Evolutionary conservation across 805 yeast genomes (phyloP).

Genomic region (Saccharomycopsis sp.): DNA sequence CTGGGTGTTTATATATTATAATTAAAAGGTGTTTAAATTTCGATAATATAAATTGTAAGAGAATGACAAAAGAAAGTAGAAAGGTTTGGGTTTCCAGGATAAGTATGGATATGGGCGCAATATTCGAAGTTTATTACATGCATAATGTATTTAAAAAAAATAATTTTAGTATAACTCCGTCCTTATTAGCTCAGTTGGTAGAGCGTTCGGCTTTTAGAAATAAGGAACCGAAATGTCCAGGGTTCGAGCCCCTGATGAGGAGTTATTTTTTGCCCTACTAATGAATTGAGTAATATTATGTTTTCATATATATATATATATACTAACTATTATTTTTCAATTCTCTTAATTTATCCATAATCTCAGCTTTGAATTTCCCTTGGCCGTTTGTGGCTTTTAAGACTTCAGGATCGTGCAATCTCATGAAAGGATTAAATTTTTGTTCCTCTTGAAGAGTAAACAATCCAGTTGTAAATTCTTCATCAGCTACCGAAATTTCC

Average conservation of each 20-base stretch:
- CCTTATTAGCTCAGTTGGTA: conserved; percentile 25
- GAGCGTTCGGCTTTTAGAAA: conserved; percentile 26
- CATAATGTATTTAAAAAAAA: too few relatives aligned
- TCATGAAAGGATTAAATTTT: conserved; percentile 84
- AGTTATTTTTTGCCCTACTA: conserved; percentile 21
- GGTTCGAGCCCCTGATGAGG: conserved; percentile 41
- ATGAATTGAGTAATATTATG: not conserved
- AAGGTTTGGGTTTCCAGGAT: too few relatives aligned
- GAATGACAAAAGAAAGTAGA: too few relatives aligned
- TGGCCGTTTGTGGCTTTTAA: conserved; percentile 50
- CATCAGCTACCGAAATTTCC: conserved; percentile 39
- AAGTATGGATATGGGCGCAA: too few relatives aligned
- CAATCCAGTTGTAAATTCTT: conserved; percentile 77
- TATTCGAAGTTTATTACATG: too few relatives aligned
- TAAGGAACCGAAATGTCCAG: conserved; percentile 38
- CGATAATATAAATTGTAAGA: too few relatives aligned
- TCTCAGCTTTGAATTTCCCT: conserved; percentile 34
- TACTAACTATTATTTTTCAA: conserved; percentile 52
- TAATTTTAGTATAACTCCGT: too few relatives aligned
- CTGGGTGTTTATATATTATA: too few relatives aligned
- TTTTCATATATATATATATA: conserved; percentile 26
- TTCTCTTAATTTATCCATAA: conserved; percentile 68
- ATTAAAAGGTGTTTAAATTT: too few relatives aligned
- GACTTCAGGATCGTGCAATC: conserved; percentile 58
- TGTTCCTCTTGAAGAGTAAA: conserved; percentile 84